Percentiles rank a stretch among this genome's conserved stretches.
These are phyloP conservation scores for Calonectria crousiana DNA, from an alignment of 2,329 filamentous ascomycete genomes.

Conservation along the genomic window DNA sequence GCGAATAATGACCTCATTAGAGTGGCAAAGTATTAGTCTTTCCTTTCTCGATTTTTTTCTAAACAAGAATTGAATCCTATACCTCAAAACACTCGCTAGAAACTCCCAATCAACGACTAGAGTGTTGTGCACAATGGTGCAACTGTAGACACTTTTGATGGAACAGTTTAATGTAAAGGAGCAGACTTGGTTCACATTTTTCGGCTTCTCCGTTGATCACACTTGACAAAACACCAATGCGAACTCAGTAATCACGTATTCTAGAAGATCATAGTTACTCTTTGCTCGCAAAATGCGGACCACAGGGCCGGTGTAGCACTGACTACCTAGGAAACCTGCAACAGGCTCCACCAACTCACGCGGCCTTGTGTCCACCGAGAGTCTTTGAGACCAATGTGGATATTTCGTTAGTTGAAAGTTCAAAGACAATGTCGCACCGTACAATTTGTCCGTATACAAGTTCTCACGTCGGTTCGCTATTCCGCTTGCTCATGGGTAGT, in stretches of 20 bases:
- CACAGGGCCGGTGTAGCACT: neutral
- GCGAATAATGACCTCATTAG: neutral
- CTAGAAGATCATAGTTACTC: neutral
- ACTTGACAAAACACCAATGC: neutral
- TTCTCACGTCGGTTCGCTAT: neutral
- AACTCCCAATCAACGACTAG: neutral
- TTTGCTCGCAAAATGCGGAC: neutral
- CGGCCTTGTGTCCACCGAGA: neutral
- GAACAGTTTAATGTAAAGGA: neutral
- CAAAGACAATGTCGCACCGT: neutral
- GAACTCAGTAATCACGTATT: neutral
- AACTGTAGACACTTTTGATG: neutral
- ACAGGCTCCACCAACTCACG: neutral
- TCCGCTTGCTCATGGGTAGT: neutral
- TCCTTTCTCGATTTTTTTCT: neutral
- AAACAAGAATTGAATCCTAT: neutral
- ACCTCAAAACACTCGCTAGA: neutral
- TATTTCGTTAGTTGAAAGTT: neutral
- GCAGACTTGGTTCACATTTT: neutral
- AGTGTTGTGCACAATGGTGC: neutral
- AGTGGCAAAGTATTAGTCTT: neutral
- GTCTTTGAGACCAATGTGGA: neutral
- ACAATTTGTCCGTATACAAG: neutral
- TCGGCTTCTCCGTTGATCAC: neutral
- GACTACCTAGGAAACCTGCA: neutral